phyloP scores from a whole-genome alignment of 495 filamentous ascomycete genomes.

The Glonium stellatum region DNA sequence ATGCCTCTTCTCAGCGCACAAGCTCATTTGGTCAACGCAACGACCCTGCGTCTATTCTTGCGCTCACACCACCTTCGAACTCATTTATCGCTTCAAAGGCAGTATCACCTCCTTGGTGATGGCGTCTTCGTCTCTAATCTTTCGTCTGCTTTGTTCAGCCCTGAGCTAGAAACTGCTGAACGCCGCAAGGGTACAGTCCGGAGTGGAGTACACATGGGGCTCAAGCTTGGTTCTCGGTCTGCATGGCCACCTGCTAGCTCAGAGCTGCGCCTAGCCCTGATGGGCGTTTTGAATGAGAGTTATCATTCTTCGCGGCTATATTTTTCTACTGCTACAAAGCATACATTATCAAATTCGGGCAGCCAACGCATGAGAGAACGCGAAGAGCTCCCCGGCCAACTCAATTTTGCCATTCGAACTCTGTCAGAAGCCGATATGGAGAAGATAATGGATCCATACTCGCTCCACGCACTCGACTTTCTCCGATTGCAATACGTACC shows the following conservation, averaged over 20 bases:
- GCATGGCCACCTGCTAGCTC: constrained; percentile 92
- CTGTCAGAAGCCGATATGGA: constrained; percentile 68
- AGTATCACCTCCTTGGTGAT: constrained; percentile 77
- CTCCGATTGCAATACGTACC: constrained; percentile 78
- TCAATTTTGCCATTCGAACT: constrained; percentile 84
- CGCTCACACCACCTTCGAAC: constrained; percentile 60
- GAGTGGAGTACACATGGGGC: constrained; percentile 66
- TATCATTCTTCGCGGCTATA: constrained; percentile 41
- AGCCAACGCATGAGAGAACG: constrained; percentile 18
- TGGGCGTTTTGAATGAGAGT: constrained; percentile 75
- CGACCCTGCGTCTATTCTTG: constrained; percentile 75
- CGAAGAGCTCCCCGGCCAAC: constrained; percentile 64
- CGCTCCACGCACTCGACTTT: constrained; percentile 84
- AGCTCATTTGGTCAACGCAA: constrained; percentile 65
- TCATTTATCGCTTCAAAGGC: constrained; percentile 70
- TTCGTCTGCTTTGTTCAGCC: constrained; percentile 76
- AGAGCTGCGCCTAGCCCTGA: constrained; percentile 79
- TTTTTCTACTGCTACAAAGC: constrained; percentile 2
- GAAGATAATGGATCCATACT: constrained; percentile 68
- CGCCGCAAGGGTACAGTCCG: constrained; percentile 59
- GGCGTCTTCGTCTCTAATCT: constrained; percentile 75
- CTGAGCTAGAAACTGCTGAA: constrained; percentile 75
- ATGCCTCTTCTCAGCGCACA: constrained; percentile 66
- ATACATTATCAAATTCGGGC: constrained; percentile 17
- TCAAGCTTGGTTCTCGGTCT: constrained; percentile 66